Evolutionary conservation across 1,284 basidiomycete genomes (phyloP).

Genomic region (Phlebopus sp.): DNA sequence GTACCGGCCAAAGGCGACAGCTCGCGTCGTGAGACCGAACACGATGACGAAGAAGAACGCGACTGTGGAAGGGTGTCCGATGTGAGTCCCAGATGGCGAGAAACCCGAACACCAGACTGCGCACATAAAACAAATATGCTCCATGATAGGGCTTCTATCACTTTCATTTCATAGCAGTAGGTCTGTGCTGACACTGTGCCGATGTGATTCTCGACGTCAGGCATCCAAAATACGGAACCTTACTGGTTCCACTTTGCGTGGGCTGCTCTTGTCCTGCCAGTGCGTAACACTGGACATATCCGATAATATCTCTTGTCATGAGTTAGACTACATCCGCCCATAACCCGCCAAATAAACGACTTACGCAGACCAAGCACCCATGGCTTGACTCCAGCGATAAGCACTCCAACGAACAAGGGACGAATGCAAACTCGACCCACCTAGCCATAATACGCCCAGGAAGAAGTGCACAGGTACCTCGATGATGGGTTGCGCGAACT

Average conservation of each 20-base stretch:
- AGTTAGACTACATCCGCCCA: constrained; percentile 7
- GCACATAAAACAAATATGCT: constrained; percentile 57
- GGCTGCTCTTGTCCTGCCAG: constrained; percentile 44
- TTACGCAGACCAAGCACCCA: constrained; percentile 73
- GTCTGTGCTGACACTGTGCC: constrained; percentile 49
- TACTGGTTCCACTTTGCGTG: constrained; percentile 57
- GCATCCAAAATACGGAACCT: constrained; percentile 18
- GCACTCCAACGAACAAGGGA: not conserved
- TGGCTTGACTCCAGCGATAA: constrained; percentile 41
- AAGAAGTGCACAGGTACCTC: constrained; percentile 57
- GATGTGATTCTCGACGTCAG: constrained; percentile 4
- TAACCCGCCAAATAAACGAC: constrained; percentile 22
- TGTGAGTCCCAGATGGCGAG: constrained; percentile 35
- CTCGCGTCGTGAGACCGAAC: constrained; percentile 41
- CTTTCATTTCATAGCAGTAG: constrained; percentile 77
- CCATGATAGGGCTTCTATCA: constrained; percentile 77
- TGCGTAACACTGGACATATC: constrained; percentile 59
- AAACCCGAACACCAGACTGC: constrained; percentile 41
- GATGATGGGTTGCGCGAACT: constrained; percentile 64
- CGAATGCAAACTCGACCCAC: constrained; percentile 38
- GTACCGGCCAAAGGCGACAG: constrained; percentile 42
- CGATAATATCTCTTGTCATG: constrained; percentile 63
- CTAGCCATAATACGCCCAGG: constrained; percentile 62
- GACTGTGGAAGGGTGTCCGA: constrained; percentile 37
- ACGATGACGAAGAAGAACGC: constrained; percentile 43